Evolutionary conservation across 345 rosid genomes (phyloP).

Genomic region (Isatis tinctoria): DNA sequence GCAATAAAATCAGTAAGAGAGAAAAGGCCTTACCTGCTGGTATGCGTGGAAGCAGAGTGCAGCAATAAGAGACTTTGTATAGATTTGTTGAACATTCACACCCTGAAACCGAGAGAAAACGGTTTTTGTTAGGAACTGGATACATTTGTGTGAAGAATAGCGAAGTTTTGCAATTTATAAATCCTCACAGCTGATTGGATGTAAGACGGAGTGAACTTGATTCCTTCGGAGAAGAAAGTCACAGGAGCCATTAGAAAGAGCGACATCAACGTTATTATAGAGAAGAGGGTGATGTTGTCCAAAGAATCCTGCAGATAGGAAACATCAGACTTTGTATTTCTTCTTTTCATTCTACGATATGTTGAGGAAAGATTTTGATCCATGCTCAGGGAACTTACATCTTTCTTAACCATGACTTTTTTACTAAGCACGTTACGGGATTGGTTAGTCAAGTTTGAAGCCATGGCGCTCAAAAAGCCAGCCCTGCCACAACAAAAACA

Average conservation of each 20-base stretch:
- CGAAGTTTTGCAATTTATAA: neutral
- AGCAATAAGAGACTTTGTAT: conserved; percentile 62
- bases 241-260: conserved; percentile 78
- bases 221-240: conserved; percentile 75
- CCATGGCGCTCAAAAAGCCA: conserved; percentile 93
- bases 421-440: conserved; percentile 92
- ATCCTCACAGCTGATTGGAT: conserved; percentile 85
- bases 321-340: conserved; percentile 1
- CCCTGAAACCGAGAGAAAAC: conserved; percentile 44
- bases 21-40: conserved; percentile 67
- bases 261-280: conserved; percentile 95
- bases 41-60: conserved; percentile 96
- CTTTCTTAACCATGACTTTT: conserved; percentile 93
- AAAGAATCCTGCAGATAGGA: conserved; percentile 62
- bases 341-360: neutral
- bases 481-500: conserved; percentile 43
- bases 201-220: conserved; percentile 84
- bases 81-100: conserved; percentile 63
- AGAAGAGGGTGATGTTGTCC: conserved; percentile 98
- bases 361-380: neutral
- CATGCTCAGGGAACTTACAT: conserved; percentile 48
- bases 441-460: conserved; percentile 80
- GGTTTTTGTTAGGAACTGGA: conserved; percentile 11
- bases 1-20: neutral
- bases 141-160: conserved; percentile 7